phyloP scores from a whole-genome alignment of 177 flowering plant genomes.

The Tripterygium wilfordii region DNA sequence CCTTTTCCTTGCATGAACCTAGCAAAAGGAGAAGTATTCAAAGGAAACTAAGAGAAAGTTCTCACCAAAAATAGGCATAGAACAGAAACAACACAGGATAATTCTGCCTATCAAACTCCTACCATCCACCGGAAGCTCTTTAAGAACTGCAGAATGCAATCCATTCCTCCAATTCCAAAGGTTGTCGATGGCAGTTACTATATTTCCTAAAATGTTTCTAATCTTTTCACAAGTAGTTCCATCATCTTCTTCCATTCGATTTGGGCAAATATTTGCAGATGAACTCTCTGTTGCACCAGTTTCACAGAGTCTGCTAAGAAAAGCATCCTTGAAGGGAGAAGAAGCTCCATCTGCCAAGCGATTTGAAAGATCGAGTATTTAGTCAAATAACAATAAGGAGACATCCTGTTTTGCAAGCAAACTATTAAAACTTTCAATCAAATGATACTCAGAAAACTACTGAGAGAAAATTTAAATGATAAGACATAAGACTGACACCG shows the following conservation, averaged over 20 bases:
- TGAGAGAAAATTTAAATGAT: too few relatives aligned
- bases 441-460: too few relatives aligned
- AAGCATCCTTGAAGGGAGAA: constrained; percentile 41
- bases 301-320: constrained; percentile 63
- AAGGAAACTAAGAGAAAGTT: constrained; percentile 3
- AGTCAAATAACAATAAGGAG: too few relatives aligned
- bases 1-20: constrained; percentile 38
- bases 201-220: constrained; percentile 33
- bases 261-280: constrained; percentile 29
- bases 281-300: constrained; percentile 87
- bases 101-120: constrained; percentile 9
- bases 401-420: too few relatives aligned
- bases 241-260: constrained; percentile 34
- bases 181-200: constrained; percentile 45
- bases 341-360: constrained; percentile 40
- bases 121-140: constrained; percentile 54
- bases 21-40: constrained; percentile 12
- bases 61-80: not conserved
- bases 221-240: constrained; percentile 21
- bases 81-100: constrained; percentile 29
- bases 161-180: constrained; percentile 46
- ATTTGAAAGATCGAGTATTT: constrained; percentile 6
- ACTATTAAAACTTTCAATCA: too few relatives aligned
- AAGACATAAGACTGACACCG: too few relatives aligned
- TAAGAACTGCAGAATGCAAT: constrained; percentile 26